phyloP scores from a whole-genome alignment of 306 rosid species.

The Cucumis cinereus region DNA sequence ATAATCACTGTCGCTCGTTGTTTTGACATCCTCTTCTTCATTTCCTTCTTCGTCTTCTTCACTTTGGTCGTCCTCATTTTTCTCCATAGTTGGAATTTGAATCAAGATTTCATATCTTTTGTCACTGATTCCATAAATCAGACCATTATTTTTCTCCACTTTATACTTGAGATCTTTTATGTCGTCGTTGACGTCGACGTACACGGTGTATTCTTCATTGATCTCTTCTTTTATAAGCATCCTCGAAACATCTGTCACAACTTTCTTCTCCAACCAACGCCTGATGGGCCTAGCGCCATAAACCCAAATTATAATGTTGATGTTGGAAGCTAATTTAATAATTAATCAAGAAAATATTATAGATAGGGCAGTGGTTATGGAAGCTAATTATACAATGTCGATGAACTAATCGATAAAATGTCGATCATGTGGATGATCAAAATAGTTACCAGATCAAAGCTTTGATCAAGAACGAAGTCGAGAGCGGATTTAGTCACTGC shows the following conservation, averaged over 20 bases:
- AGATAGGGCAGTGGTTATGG: too few relatives aligned
- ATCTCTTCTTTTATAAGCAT: conserved; percentile 71
- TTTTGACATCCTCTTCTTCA: neutral
- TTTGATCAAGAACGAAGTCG: conserved; percentile 41
- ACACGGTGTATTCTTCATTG: conserved; percentile 71
- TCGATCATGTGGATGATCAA: too few relatives aligned
- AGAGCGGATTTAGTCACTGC: conserved; percentile 63
- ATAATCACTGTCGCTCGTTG: neutral
- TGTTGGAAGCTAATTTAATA: too few relatives aligned
- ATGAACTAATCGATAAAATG: too few relatives aligned
- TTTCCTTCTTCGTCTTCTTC: neutral
- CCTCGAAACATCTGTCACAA: conserved; percentile 64
- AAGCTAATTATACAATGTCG: too few relatives aligned
- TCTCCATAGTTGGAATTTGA: neutral
- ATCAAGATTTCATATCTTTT: conserved; percentile 7
- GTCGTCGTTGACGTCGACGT: conserved; percentile 38
- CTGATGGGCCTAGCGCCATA: conserved; percentile 83
- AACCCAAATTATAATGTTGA: conserved; percentile 31
- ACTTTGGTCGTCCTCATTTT: neutral
- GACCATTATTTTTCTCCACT: neutral
- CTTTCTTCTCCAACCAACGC: conserved; percentile 89
- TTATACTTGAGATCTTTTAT: conserved; percentile 31
- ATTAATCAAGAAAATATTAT: too few relatives aligned
- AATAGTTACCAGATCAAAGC: conserved; percentile 49
- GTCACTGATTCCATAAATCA: neutral